phyloP scores from a whole-genome alignment of 768 basidiomycete species.

The Suillus cothurnatus region DNA sequence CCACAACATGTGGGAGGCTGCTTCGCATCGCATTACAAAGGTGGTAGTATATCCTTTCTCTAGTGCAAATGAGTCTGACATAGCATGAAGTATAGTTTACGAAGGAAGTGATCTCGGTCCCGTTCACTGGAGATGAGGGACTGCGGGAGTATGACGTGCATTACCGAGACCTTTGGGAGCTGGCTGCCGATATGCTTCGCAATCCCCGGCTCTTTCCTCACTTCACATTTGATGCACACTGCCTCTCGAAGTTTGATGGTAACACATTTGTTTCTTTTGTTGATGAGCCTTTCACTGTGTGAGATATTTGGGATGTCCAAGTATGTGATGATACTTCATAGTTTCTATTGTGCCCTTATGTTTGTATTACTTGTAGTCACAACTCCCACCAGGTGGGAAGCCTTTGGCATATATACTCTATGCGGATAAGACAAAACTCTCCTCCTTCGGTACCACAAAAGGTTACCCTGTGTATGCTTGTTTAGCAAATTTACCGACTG shows the following conservation, averaged over 20 bases:
- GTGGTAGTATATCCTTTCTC: conserved; percentile 6
- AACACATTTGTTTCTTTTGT: conserved; percentile 30
- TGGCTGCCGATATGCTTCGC: conserved; percentile 29
- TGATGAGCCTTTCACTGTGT: conserved; percentile 41
- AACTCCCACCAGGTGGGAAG: conserved; percentile 17
- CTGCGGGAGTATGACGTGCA: conserved; percentile 21
- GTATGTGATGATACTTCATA: conserved; percentile 21
- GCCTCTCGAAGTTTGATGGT: conserved; percentile 31
- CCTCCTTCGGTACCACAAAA: conserved; percentile 40
- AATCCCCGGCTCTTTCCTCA: conserved; percentile 25
- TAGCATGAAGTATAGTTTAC: conserved; percentile 14
- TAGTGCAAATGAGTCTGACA: neutral
- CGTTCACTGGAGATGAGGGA: conserved; percentile 16
- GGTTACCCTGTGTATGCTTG: conserved; percentile 40
- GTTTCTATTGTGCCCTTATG: no score
- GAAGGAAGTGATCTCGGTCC: conserved; percentile 17
- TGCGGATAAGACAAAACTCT: conserved; percentile 43
- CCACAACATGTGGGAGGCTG: conserved; percentile 22
- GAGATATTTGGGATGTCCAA: conserved; percentile 39
- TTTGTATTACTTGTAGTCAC: neutral
- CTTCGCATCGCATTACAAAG: conserved; percentile 7
- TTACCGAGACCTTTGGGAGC: conserved; percentile 27
- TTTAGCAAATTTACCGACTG: conserved; percentile 33
- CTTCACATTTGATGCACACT: conserved; percentile 36
- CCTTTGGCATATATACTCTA: conserved; percentile 38